Conservation (phyloP, 495 filamentous ascomycete species). For the Aspergillus asperescens region DNA sequence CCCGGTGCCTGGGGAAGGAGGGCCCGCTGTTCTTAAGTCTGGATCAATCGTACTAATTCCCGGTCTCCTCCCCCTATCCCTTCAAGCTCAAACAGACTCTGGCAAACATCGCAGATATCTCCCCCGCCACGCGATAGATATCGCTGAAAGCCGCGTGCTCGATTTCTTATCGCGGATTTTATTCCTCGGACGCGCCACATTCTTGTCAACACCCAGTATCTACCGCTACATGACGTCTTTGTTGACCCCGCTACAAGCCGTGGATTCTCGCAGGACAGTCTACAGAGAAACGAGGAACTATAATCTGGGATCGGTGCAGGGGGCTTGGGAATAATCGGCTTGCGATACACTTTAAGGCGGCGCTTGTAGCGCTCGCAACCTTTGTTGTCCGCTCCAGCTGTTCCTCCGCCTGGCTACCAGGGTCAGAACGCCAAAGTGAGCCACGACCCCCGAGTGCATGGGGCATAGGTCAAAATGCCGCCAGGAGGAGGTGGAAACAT, state of each 20-base stretch:
- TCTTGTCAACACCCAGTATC: conserved; percentile 18
- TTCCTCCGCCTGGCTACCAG: conserved; percentile 6
- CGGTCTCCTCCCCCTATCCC: conserved; percentile 11
- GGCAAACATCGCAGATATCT: neutral
- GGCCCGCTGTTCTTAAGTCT: conserved; percentile 6
- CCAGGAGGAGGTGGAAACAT: conserved; percentile 89
- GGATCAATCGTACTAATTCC: conserved; percentile 1
- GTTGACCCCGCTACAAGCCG: conserved; percentile 29
- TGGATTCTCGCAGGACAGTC: conserved; percentile 15
- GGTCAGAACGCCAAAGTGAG: conserved; percentile 10
- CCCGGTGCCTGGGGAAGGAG: conserved; percentile 27
- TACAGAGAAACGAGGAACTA: neutral
- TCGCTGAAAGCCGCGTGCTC: neutral
- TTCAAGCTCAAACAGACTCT: neutral
- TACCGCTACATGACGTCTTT: conserved; percentile 43
- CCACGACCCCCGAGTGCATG: conserved; percentile 30
- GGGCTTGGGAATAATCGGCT: neutral
- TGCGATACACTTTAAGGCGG: conserved; percentile 26
- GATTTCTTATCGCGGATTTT: conserved; percentile 10
- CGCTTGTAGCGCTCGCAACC: conserved; percentile 41
- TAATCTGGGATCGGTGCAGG: neutral
- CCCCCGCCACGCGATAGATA: neutral
- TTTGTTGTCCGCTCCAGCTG: conserved; percentile 27
- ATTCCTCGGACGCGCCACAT: conserved; percentile 23
- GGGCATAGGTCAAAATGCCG: conserved; percentile 55